A percentile compares a stretch with the other conserved stretches of the same genome.
Evolutionary conservation across 192 early-diverging fungal genomes (phyloP).

Genomic region (Coemansia sp.): DNA sequence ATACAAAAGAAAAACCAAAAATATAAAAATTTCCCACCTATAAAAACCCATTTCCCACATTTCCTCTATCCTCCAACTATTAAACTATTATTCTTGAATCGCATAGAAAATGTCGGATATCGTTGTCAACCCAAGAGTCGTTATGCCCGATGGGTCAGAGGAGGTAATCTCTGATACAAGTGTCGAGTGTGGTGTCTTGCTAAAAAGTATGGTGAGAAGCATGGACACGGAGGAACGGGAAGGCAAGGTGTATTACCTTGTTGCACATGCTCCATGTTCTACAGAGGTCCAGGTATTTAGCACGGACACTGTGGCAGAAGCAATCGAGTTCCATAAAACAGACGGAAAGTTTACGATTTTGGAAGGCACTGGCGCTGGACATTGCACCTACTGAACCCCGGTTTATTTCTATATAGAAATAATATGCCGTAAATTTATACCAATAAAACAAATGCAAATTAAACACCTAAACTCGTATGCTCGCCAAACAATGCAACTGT

Average conservation of each 20-base stretch:
- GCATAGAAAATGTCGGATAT: neutral
- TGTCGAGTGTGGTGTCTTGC: neutral
- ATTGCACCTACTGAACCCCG: neutral
- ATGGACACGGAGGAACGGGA: no score
- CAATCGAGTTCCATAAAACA: no score
- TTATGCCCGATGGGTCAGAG: neutral
- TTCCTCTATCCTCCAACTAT: neutral
- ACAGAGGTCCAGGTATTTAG: no score
- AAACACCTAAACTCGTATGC: neutral
- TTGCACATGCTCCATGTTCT: no score
- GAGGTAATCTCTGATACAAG: neutral
- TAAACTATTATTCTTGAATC: neutral
- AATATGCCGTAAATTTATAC: neutral
- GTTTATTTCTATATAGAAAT: no score
- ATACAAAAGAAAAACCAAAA: neutral
- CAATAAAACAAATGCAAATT: constrained; percentile 5
- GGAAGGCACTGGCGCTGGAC: neutral
- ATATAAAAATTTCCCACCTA: neutral
- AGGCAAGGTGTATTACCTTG: no score
- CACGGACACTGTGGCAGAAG: no score
- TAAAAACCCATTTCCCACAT: neutral
- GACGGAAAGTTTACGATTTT: neutral
- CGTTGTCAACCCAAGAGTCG: neutral
- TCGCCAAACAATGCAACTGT: constrained; percentile 45
- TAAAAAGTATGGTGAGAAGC: neutral